These are phyloP conservation scores for Fusarium burgessii DNA, from an alignment of 2,329 filamentous ascomycete species.

Conservation along the genomic window DNA sequence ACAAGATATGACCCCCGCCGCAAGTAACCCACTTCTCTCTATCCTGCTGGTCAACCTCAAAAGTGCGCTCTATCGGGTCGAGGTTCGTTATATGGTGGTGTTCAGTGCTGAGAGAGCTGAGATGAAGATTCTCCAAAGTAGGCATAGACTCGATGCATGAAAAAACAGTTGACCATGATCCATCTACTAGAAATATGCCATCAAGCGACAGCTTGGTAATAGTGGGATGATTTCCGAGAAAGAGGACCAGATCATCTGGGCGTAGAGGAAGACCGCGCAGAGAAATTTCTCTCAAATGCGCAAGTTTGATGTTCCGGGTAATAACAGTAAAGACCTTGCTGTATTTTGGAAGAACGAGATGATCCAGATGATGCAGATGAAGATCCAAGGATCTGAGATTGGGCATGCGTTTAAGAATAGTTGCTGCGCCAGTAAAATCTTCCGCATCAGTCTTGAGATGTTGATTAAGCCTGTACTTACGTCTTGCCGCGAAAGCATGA, in stretches of 20 bases:
- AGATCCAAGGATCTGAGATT: not conserved
- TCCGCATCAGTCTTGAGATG: not conserved
- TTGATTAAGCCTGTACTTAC: not conserved
- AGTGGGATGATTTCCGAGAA: not conserved
- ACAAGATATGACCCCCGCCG: not conserved
- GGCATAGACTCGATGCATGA: not conserved
- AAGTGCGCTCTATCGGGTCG: not conserved
- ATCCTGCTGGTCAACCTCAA: not conserved
- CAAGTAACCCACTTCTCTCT: not conserved
- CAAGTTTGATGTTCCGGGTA: not conserved
- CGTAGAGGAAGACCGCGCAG: not conserved
- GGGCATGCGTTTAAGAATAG: not conserved
- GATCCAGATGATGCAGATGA: not conserved
- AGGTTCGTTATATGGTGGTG: not conserved
- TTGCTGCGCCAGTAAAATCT: not conserved
- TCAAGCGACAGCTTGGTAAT: not conserved
- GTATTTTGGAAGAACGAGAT: not conserved
- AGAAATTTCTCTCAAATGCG: not conserved
- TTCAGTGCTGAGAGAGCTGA: not conserved
- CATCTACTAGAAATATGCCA: fast-evolving
- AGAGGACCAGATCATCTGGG: not conserved
- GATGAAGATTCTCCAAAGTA: not conserved
- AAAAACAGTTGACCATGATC: not conserved
- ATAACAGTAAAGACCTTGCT: not conserved
- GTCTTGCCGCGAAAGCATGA: not conserved